A percentile compares a stretch with the other conserved stretches of the same genome.
Evolutionary conservation across 139 green algal species (phyloP).

Genomic region (Dunaliella primolecta): DNA sequence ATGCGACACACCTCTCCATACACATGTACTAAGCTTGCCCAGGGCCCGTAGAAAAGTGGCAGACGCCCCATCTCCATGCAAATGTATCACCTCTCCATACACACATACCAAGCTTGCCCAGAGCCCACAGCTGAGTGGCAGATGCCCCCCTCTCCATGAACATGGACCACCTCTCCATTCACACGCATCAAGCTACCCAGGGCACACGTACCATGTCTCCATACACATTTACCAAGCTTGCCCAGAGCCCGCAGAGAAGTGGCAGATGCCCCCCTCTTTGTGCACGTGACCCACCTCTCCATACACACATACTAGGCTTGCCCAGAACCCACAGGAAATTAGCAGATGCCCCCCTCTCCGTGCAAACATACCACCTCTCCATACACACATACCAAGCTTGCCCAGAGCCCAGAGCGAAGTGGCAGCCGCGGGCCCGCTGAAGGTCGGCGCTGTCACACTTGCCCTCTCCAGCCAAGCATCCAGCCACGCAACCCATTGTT

Average conservation of each 20-base stretch:
- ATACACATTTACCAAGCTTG: background rate
- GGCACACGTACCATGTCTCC: background rate
- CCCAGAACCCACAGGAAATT: too few species aligned
- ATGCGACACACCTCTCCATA: too few species aligned
- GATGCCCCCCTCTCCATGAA: too few species aligned
- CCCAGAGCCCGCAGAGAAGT: constrained; percentile 7
- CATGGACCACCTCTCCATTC: too few species aligned
- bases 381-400: background rate
- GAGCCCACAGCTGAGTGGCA: constrained; percentile 6
- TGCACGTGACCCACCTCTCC: too few species aligned
- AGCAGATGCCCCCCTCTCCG: too few species aligned
- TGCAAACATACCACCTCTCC: background rate
- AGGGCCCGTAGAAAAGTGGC: too few species aligned
- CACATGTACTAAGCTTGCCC: too few species aligned
- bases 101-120: background rate
- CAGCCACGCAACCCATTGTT: background rate
- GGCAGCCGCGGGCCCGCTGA: background rate
- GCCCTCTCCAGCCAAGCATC: background rate
- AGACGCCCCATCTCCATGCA: too few species aligned
- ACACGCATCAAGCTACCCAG: too few species aligned
- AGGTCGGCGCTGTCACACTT: background rate
- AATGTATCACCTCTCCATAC: too few species aligned
- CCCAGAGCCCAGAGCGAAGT: constrained; percentile 11
- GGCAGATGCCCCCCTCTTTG: background rate
- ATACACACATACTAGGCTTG: too few species aligned